These are phyloP conservation scores for Ceratobasidium sp. DNA, from an alignment of 1,284 basidiomycete genomes.

Conservation along the genomic window DNA sequence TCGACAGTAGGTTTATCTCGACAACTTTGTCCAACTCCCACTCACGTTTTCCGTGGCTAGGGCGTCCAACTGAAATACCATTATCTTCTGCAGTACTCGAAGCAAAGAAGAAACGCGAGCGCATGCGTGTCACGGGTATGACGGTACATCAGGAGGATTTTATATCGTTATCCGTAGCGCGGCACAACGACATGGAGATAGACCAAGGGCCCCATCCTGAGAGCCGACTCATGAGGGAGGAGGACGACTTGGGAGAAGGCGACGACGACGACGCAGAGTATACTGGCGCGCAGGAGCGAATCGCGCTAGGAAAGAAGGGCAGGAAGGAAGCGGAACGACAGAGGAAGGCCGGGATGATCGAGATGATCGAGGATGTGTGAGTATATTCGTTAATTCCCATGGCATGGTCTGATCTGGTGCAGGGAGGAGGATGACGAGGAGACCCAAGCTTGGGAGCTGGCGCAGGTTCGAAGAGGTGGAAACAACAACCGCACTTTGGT, in stretches of 20 bases:
- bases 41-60: constrained; percentile 40
- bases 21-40: constrained; percentile 2
- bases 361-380: constrained; percentile 87
- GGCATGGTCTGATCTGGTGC: constrained; percentile 46
- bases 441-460: constrained; percentile 88
- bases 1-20: constrained; percentile 33
- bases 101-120: constrained; percentile 83
- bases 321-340: constrained; percentile 78
- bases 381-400: constrained; percentile 53
- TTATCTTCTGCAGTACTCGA: constrained; percentile 66
- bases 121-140: constrained; percentile 60
- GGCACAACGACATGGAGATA: constrained; percentile 59
- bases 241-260: constrained; percentile 91
- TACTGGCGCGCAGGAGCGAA: constrained; percentile 86
- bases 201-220: constrained; percentile 84
- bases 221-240: constrained; percentile 87
- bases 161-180: constrained; percentile 81
- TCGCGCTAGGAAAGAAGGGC: constrained; percentile 88
- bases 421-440: constrained; percentile 86
- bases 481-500: constrained; percentile 34
- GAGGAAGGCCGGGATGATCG: constrained; percentile 79
- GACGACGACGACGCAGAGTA: constrained; percentile 93
- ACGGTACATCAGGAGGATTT: constrained; percentile 70
- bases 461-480: constrained; percentile 81
- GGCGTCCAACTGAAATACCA: constrained; percentile 43